Evolutionary conservation across 23 red algal genomes (phyloP).

Genomic region (Chondrus crispus): DNA sequence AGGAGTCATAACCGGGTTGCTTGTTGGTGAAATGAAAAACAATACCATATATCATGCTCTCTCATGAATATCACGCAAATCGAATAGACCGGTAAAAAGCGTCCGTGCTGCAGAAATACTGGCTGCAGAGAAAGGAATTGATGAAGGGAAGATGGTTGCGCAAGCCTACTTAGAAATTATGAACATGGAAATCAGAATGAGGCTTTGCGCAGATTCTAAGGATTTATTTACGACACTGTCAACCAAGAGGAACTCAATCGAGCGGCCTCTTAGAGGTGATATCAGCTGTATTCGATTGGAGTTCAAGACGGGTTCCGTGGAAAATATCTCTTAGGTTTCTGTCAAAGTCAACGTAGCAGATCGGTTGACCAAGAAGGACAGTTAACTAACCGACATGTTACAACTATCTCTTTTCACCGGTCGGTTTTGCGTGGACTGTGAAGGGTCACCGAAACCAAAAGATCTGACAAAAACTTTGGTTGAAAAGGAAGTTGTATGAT

Average conservation of each 20-base stretch:
- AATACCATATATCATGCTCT: constrained; percentile 26
- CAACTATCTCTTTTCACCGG: constrained; percentile 33
- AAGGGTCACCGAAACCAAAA: background rate
- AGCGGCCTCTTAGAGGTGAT: constrained; percentile 21
- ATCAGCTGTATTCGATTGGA: constrained; percentile 17
- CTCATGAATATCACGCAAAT: constrained; percentile 12
- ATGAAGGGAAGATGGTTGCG: constrained; percentile 15
- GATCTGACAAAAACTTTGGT: background rate
- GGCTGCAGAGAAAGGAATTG: constrained; percentile 7
- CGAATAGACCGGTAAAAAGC: constrained; percentile 25
- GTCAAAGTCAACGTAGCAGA: constrained; percentile 6
- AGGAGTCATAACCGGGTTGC: constrained; percentile 3
- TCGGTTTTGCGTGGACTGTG: background rate
- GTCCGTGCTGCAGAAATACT: constrained; percentile 25
- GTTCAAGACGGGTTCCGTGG: constrained; percentile 13
- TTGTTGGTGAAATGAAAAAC: background rate
- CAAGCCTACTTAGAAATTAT: constrained; percentile 15
- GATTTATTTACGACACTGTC: constrained; percentile 21
- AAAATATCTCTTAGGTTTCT: background rate
- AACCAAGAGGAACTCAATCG: constrained; percentile 29
- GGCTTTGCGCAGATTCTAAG: constrained; percentile 17
- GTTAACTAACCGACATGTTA: background rate
- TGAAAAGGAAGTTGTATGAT: background rate
- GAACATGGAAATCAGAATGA: background rate
- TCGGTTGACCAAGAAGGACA: constrained; percentile 27